These are phyloP conservation scores for Halteria grandinella DNA, from an alignment of 73 alveolate species.

Conservation along the genomic window DNA sequence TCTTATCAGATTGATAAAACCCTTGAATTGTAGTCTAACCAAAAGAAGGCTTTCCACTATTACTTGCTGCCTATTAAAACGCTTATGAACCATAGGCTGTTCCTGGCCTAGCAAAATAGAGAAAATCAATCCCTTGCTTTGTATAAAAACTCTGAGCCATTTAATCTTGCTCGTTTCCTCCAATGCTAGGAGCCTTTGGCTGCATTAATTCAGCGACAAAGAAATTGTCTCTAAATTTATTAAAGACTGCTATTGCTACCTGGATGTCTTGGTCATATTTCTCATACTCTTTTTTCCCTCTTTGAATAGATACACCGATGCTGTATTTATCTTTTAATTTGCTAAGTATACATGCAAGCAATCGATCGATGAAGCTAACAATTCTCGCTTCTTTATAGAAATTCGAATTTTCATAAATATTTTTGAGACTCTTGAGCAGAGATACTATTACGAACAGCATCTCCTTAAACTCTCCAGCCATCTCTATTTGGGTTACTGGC, in stretches of 20 bases:
- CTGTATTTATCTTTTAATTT: constrained; percentile 40
- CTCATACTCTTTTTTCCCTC: constrained; percentile 23
- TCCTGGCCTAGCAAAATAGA: constrained; percentile 58
- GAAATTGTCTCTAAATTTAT: not conserved
- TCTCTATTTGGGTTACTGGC: constrained; percentile 22
- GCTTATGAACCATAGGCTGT: constrained; percentile 63
- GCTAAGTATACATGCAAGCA: constrained; percentile 8
- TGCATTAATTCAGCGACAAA: constrained; percentile 22
- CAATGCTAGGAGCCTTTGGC: no score
- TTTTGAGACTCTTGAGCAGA: constrained; percentile 27
- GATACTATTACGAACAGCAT: constrained; percentile 26
- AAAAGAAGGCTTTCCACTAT: no score
- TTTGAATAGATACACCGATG: not conserved
- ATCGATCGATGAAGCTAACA: constrained; percentile 56
- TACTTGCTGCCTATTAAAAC: constrained; percentile 1
- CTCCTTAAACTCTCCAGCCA: constrained; percentile 35
- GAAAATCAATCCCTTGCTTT: constrained; percentile 15
- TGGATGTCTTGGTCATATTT: not conserved
- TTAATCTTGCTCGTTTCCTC: not conserved
- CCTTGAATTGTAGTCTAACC: constrained; percentile 43
- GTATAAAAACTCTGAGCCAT: constrained; percentile 20
- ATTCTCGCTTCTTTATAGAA: constrained; percentile 62
- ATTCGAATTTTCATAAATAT: constrained; percentile 63
- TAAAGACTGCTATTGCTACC: not conserved
- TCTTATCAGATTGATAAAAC: constrained; percentile 1